These are phyloP conservation scores for Vararia minispora DNA, from an alignment of 768 basidiomycete species.

Conservation along the genomic window DNA sequence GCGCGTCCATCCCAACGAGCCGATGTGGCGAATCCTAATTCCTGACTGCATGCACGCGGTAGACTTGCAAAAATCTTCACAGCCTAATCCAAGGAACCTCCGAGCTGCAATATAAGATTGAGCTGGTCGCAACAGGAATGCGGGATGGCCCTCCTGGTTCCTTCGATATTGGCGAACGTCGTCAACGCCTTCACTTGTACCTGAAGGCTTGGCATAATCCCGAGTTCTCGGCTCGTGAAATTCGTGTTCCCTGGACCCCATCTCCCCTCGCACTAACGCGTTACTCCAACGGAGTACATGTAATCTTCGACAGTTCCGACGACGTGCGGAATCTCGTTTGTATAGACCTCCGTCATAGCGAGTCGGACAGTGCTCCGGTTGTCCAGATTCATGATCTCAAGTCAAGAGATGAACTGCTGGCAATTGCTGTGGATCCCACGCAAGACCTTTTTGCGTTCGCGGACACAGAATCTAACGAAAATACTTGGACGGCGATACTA, in stretches of 20 bases:
- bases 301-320: slow-evolving; percentile 8
- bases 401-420: slow-evolving; percentile 46
- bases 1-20: too few species aligned
- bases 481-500: background rate
- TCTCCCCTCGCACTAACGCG: slow-evolving; percentile 18
- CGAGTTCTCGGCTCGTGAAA: too few species aligned
- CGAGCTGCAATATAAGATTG: slow-evolving; percentile 21
- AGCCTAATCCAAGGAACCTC: slow-evolving; percentile 15
- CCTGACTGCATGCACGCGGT: too few species aligned
- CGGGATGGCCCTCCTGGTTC: slow-evolving; percentile 15
- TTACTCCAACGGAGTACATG: slow-evolving; percentile 20
- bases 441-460: slow-evolving; percentile 47
- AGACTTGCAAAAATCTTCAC: slow-evolving; percentile 18
- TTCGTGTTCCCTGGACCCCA: too few species aligned
- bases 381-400: slow-evolving; percentile 25
- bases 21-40: too few species aligned
- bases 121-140: slow-evolving; percentile 21
- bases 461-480: slow-evolving; percentile 4
- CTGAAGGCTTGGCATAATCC: slow-evolving; percentile 28
- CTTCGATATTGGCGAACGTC: slow-evolving; percentile 20
- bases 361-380: slow-evolving; percentile 9
- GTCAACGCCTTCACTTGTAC: slow-evolving; percentile 23
- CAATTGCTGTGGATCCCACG: slow-evolving; percentile 53
- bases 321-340: too few species aligned
- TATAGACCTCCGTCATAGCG: slow-evolving; percentile 18